Percentiles rank a stretch among this genome's conserved stretches.
These are phyloP conservation scores for Talaromyces sp. DNA, from an alignment of 2,329 filamentous ascomycete genomes.

Conservation along the genomic window DNA sequence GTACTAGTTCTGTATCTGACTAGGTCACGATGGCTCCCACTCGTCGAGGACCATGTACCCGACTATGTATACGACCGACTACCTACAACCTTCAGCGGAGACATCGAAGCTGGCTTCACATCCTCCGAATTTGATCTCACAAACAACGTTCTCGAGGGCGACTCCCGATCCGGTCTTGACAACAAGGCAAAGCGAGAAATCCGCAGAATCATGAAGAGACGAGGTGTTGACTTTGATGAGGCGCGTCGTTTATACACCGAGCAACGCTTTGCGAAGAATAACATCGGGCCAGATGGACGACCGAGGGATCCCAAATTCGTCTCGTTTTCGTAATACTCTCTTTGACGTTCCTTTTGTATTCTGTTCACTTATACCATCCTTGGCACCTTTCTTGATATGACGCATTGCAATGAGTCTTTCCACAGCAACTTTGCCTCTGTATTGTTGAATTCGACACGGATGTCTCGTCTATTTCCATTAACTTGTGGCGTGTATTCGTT, in stretches of 20 bases:
- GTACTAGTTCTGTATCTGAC: conserved; percentile 70
- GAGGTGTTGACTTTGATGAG: conserved; percentile 82
- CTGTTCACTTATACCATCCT: neutral
- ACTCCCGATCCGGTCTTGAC: conserved; percentile 77
- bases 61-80: conserved; percentile 74
- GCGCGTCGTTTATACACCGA: conserved; percentile 83
- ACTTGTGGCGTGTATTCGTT: neutral
- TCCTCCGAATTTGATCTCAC: conserved; percentile 79
- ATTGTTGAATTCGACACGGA: neutral
- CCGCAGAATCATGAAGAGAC: conserved; percentile 83
- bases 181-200: conserved; percentile 76
- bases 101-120: conserved; percentile 83
- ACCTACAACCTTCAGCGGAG: conserved; percentile 71
- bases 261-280: conserved; percentile 77
- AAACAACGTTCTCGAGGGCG: conserved; percentile 74
- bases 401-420: neutral
- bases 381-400: conserved; percentile 3
- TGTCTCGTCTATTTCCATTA: conserved; percentile 11
- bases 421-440: neutral
- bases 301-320: conserved; percentile 94
- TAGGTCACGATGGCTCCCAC: conserved; percentile 70
- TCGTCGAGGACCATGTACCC: conserved; percentile 65
- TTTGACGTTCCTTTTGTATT: conserved; percentile 4
- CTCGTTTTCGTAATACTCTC: conserved; percentile 66
- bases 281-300: conserved; percentile 81